Evolutionary conservation across 2,329 filamentous ascomycete genomes (phyloP), one percentile per base, ranked within the genome.

Genomic region (Aureobasidium sp.): DNA sequence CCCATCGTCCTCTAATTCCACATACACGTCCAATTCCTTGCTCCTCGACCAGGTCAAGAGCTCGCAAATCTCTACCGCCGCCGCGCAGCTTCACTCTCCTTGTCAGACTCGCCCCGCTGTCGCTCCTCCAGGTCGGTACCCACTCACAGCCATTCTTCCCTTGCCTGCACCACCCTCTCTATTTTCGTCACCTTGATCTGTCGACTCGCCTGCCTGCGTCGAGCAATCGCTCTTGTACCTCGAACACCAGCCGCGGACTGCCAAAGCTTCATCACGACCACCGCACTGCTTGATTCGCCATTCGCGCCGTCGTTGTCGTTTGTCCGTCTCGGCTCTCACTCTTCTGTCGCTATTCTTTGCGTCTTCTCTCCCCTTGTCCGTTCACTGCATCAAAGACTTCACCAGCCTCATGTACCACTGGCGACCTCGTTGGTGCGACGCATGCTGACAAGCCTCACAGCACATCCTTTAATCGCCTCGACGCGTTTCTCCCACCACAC

Each of bases 71-170:
- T 42, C 17, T 34, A 60, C 57, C 36, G 57, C 44, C 42, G 22
- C 27, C 31, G 57, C 57, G 57, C 57, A 60, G 57, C 57, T 60
- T 60, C 57, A 60, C 57, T 60, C 45, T 60, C 57, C 44, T 59
- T 59, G 55, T 48, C 55, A 59, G 42, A 57, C 45, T 49, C 34
- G 44, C 57, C 42, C 49, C 41, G 49, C 60, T 62, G 60, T 62
- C 42, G 60, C 60, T 48, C 39, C 41, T 62, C 41, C 27, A 62
- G 60, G 60, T 62, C 29, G 60, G 60, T 62, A 61, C 25, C 47
- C 49, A 53, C 42, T 44, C 51, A 48, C 27, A 58, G 20, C 41
- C 6, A 8, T 11, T 27, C 27, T 42, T 47, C 49, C 60, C 60
- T 56, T 56, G 34, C 58, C 47, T 62, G 60, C 48, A 45, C 41